Evolutionary conservation across 2,329 filamentous ascomycete genomes (phyloP).

Genomic region (Phaeosphaeria sp.): DNA sequence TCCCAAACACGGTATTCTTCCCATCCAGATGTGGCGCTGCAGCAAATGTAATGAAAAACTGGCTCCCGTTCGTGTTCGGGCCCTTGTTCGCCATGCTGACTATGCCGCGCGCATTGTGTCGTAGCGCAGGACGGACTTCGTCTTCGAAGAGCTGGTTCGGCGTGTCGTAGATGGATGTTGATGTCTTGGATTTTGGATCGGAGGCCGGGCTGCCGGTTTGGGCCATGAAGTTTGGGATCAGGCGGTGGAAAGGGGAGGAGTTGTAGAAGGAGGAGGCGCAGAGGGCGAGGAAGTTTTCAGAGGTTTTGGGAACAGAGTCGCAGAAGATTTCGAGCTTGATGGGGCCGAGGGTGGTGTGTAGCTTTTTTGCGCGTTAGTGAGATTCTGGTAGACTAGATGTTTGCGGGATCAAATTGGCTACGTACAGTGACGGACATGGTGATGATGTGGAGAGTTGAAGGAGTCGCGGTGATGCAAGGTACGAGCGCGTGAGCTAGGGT

Average conservation of each 20-base stretch:
- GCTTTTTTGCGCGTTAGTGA: conserved; percentile 35
- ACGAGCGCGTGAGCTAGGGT: neutral
- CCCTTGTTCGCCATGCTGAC: conserved; percentile 83
- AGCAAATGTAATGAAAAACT: conserved; percentile 83
- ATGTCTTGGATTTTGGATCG: conserved; percentile 65
- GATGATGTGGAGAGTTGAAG: conserved; percentile 12
- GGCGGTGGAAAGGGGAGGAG: conserved; percentile 76
- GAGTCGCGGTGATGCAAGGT: neutral
- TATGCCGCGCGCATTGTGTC: conserved; percentile 72
- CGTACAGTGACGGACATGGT: conserved; percentile 58
- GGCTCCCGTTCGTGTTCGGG: conserved; percentile 74
- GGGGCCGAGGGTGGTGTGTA: conserved; percentile 88
- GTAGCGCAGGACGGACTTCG: conserved; percentile 75
- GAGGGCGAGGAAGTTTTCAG: conserved; percentile 89
- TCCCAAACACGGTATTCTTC: conserved; percentile 83
- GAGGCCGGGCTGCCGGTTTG: conserved; percentile 70
- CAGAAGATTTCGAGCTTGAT: conserved; percentile 97
- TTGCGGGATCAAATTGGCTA: conserved; percentile 1
- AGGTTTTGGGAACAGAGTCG: conserved; percentile 90
- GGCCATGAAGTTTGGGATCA: conserved; percentile 81
- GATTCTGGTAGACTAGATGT: neutral
- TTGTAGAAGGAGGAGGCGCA: conserved; percentile 82
- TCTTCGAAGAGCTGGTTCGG: conserved; percentile 70
- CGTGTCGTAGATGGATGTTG: conserved; percentile 71
- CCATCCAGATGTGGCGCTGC: conserved; percentile 82